Percentiles rank a stretch among this genome's conserved stretches.
phyloP scores from a whole-genome alignment of 805 yeast species.

The Yarrowia alimentaria region DNA sequence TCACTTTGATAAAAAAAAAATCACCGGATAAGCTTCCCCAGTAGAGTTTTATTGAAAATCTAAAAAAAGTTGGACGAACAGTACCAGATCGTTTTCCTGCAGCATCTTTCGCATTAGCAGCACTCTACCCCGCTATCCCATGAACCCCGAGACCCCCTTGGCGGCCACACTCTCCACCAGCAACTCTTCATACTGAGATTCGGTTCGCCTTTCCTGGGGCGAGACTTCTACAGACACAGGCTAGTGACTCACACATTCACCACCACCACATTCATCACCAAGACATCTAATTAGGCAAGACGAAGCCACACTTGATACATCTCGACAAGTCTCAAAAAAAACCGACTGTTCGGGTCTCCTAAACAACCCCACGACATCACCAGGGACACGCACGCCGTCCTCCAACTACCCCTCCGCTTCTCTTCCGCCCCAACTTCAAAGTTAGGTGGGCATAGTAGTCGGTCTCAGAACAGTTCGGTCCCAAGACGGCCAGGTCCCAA shows the following conservation, averaged over 20 bases:
- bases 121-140: slow-evolving; percentile 12
- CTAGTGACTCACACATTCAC: neutral
- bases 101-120: slow-evolving; percentile 11
- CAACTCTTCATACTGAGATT: slow-evolving; percentile 18
- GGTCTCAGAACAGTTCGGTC: too few species aligned
- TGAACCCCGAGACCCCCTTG: slow-evolving; percentile 15
- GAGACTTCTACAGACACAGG: slow-evolving; percentile 14
- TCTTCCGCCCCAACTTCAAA: too few species aligned
- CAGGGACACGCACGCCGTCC: too few species aligned
- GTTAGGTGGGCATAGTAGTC: too few species aligned
- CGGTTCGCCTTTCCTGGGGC: slow-evolving; percentile 24
- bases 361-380: too few species aligned
- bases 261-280: neutral
- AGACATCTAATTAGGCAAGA: slow-evolving; percentile 5
- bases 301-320: neutral
- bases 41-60: neutral
- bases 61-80: neutral
- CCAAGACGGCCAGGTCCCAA: too few species aligned
- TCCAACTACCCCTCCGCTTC: too few species aligned
- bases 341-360: too few species aligned
- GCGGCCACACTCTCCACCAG: neutral
- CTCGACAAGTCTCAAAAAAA: too few species aligned
- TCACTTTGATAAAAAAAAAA: neutral
- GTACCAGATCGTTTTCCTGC: neutral
- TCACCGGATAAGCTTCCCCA: slow-evolving; percentile 14